These are phyloP conservation scores for Saturnispora dispora DNA, from an alignment of 805 yeast species.

Conservation along the genomic window DNA sequence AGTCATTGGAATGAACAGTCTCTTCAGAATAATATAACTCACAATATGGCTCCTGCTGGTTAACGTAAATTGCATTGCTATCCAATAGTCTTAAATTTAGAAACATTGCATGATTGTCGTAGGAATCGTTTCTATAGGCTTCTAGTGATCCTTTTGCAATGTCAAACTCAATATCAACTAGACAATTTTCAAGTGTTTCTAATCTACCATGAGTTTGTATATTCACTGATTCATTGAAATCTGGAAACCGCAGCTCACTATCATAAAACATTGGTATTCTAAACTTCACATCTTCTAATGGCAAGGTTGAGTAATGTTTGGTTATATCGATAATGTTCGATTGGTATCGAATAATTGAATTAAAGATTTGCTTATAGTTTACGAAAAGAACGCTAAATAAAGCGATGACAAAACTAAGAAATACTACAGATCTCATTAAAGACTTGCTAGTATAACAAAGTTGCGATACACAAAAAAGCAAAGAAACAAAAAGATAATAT, in stretches of 20 bases:
- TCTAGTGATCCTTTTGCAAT: slow-evolving; percentile 13
- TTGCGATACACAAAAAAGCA: neutral
- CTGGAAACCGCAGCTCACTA: slow-evolving; percentile 51
- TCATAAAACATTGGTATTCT: slow-evolving; percentile 35
- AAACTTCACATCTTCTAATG: slow-evolving; percentile 34
- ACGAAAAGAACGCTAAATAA: neutral
- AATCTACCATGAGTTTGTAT: slow-evolving; percentile 37
- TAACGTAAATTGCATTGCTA: slow-evolving; percentile 23
- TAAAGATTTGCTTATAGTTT: neutral
- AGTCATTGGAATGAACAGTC: slow-evolving; percentile 37
- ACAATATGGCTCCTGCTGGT: slow-evolving; percentile 18
- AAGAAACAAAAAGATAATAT: neutral
- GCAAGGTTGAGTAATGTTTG: slow-evolving; percentile 24
- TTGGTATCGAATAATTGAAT: neutral
- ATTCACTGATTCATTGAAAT: slow-evolving; percentile 48
- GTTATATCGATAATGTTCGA: neutral
- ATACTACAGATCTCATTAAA: neutral
- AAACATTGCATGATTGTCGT: slow-evolving; percentile 13
- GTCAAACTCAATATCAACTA: slow-evolving; percentile 17
- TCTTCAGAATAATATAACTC: slow-evolving; percentile 29
- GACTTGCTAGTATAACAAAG: neutral
- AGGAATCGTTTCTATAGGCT: slow-evolving; percentile 3
- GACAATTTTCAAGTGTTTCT: slow-evolving; percentile 15
- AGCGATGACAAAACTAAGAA: neutral
- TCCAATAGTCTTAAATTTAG: slow-evolving; percentile 15